Percentiles rank a stretch among this genome's conserved stretches.
Conservation (phyloP, 1,139 yeast genomes). For the Meyerozyma elateridarum region DNA sequence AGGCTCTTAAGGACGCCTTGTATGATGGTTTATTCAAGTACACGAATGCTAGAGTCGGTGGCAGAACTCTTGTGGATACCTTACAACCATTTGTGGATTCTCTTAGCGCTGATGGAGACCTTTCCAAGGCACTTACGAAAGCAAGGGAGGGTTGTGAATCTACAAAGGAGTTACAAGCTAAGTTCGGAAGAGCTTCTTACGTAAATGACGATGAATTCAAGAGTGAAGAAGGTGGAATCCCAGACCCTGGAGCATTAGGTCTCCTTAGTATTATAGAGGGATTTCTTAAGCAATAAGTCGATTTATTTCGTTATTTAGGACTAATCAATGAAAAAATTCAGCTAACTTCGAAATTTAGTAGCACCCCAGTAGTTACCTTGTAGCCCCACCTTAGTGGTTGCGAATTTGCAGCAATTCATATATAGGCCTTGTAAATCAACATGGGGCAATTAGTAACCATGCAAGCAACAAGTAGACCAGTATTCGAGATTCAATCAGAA, state of each 20-base stretch:
- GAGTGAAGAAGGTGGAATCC: conserved; percentile 53
- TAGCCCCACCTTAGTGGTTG: conserved; percentile 3
- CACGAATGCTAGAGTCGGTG: conserved; percentile 87
- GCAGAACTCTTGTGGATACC: conserved; percentile 84
- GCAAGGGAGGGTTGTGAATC: conserved; percentile 73
- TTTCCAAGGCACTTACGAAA: conserved; percentile 57
- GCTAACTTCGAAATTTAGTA: too few relatives aligned
- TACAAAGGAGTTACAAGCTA: conserved; percentile 72
- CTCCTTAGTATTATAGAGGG: conserved; percentile 66
- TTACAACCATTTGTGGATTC: conserved; percentile 78
- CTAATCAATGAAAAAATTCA: too few relatives aligned
- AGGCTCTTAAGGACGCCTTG: conserved; percentile 36
- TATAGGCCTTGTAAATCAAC: background rate
- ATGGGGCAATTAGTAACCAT: background rate
- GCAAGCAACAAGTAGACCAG: too few relatives aligned
- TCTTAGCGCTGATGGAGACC: conserved; percentile 44
- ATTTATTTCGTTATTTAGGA: too few relatives aligned
- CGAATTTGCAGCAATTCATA: background rate
- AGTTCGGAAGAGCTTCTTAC: conserved; percentile 91
- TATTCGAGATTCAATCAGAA: conserved; percentile 14
- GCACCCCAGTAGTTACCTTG: too few relatives aligned
- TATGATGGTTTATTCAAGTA: conserved; percentile 63
- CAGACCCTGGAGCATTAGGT: conserved; percentile 94
- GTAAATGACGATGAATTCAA: conserved; percentile 59
- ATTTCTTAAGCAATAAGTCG: too few relatives aligned